Base-by-base conservation (phyloP, 2,329 filamentous ascomycete genomes). In the Dryadomyces sulphureus region DNA sequence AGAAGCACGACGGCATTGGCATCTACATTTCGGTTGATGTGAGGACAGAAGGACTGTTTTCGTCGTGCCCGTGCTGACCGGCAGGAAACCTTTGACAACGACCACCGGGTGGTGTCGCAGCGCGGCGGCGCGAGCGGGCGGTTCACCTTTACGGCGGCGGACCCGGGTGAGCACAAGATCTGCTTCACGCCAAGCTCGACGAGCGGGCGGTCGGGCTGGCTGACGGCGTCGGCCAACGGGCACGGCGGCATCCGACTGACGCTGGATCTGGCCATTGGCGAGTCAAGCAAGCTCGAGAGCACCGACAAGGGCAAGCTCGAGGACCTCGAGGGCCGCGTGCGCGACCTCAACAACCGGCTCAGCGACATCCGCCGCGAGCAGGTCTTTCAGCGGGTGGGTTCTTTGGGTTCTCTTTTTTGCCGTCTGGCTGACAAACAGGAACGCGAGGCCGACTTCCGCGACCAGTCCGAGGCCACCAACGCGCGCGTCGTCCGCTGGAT, bases 381-480 rank as follows among this genome's bases (percentile, higher is more conserved):
- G 73, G 79, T 96, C 48, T 96, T 95, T 69, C 92, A 98, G 65
- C 73, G 89, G 60, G 88, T 94, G 69, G 53, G 71, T 66, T 30
- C 42, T 27, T 39, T 17, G 30, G 34, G 24, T 2, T n/a, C 17
- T 21, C 22, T 38, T 11, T 21, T 42, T 17, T 20, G 40, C 19
- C 16, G n/a, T 16, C 38, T 41, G 32, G 8, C 35, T 17, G 19
- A 9, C 35, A 20, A 20, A 40, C 48, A 95, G 85, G 92, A 96
- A 73, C 86, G 92, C 54, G 92, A 98, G 62, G 88, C 88, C 56
- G 89, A 96, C 63, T 98, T 98, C 73, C 79, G 92, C 67, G 92
- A 98, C 66, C 92, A 96, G 65, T 95, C 88, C 56, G 92, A 98
- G 66, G 72, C 77, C 38, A 95, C 90, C 54, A 98, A 98, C 65